These are phyloP conservation scores for Curvularia spicifera DNA, from an alignment of 2,329 filamentous ascomycete species.

Conservation along the genomic window DNA sequence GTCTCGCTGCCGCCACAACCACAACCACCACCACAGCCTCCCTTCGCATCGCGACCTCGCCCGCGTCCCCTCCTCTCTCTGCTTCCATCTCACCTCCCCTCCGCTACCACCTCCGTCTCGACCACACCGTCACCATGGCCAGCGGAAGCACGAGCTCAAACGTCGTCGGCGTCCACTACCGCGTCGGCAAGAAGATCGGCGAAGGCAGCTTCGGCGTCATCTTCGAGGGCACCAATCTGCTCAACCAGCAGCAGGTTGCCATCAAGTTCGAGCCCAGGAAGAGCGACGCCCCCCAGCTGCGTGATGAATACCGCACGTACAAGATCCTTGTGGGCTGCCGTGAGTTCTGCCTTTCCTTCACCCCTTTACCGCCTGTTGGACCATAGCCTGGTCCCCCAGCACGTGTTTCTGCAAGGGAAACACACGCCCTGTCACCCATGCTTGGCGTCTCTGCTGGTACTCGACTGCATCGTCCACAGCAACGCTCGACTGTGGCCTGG, in stretches of 20 bases:
- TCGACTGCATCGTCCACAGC: background rate
- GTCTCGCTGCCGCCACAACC: constrained; percentile 23
- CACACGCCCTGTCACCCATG: background rate
- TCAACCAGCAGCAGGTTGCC: constrained; percentile 98
- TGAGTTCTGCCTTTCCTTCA: constrained; percentile 63
- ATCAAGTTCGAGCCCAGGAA: constrained; percentile 99
- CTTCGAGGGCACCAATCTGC: constrained; percentile 96
- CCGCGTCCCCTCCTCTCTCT: background rate
- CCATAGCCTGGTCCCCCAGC: background rate
- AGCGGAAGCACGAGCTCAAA: constrained; percentile 93
- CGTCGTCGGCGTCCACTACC: constrained; percentile 97
- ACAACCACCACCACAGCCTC: constrained; percentile 12
- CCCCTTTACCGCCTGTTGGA: constrained; percentile 19
- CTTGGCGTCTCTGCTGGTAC: background rate
- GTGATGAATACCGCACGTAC: constrained; percentile 98
- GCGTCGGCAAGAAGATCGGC: constrained; percentile 99
- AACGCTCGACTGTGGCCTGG: background rate
- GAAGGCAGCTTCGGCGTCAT: constrained; percentile 99
- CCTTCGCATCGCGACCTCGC: constrained; percentile 2
- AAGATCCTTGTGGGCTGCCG: constrained; percentile 99
- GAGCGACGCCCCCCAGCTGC: constrained; percentile 95
- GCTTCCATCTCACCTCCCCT: constrained; percentile 6
- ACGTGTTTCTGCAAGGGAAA: background rate
- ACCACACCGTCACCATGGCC: constrained; percentile 65
- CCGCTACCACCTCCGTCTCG: constrained; percentile 1